Evolutionary conservation across 257 asterid species (phyloP), one percentile per base, ranked within the genome.

Genomic region (Nicotiana undulata): DNA sequence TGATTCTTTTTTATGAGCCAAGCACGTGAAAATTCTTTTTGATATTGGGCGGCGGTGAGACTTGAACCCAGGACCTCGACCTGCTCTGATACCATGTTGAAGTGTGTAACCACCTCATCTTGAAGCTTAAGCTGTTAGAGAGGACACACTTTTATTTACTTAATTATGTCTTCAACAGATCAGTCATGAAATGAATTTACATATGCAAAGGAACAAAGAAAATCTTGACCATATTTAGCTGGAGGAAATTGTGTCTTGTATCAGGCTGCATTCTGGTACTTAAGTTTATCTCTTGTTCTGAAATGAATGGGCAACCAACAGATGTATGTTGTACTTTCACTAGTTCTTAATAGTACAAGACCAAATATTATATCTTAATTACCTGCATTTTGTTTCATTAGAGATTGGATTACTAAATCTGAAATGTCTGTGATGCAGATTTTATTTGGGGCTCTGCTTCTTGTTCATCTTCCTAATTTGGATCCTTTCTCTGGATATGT

Each of bases 401-500:
- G 60, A 72, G 22, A 72, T 22, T 72, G 77, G 18, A 72, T 20
- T 24, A 46, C 40, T 44, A 72, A 72, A 22, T 46, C 60, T 46
- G 60, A 72, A 44, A 46, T 53, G 40, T 76, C 74, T 82, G 66
- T 67, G 17, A 29, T 87, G 88, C 87, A 94, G 98, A 86, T 85
- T 88, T 82, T 91, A 83, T 84, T 91, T 77, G 98, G 88, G 65
- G 59, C 86, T 61, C 89, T 91, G 80, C 92, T 94, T 85, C 84
- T 92, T 63, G 67, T 88, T 82, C 89, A 92, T 83, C 86, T 88
- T 29, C 98, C 98, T 11, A 79, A 88, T 51, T 75, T 94, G 89
- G 95, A 90, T n/a, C 84, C 83, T 40, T 91, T 88, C 78, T 90
- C 92, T 15, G 97, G 96, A 78, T 94, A 92, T 79, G 65, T 85